Percentiles rank a stretch among this genome's conserved stretches.
Evolutionary conservation across 164 flowering plant species (phyloP).

Genomic region (Platanus orientalis): DNA sequence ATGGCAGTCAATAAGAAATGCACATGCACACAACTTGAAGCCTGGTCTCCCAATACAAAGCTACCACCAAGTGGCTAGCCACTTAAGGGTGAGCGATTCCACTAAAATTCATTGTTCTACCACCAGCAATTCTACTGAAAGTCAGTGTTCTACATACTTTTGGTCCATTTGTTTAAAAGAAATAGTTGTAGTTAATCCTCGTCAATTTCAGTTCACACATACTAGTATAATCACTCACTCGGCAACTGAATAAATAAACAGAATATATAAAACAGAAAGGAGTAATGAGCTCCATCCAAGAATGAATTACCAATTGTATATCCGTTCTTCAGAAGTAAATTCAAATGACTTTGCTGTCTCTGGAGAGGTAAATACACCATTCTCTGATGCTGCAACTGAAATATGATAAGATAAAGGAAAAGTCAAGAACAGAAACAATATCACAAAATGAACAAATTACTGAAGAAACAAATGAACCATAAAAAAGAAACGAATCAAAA

Average conservation of each 20-base stretch:
- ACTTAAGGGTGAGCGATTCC: too few relatives aligned
- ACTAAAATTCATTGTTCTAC: too few relatives aligned
- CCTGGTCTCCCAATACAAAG: too few relatives aligned
- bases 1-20: too few relatives aligned
- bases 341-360: conserved; percentile 71
- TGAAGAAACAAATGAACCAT: not conserved
- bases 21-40: too few relatives aligned
- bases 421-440: not conserved
- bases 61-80: too few relatives aligned
- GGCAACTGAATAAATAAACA: too few relatives aligned
- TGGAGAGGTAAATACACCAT: conserved; percentile 68
- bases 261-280: not conserved
- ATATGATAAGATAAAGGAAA: conserved; percentile 5
- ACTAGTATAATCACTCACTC: too few relatives aligned
- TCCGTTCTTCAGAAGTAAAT: conserved; percentile 74
- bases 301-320: conserved; percentile 71
- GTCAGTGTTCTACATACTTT: too few relatives aligned
- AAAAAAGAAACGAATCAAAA: too few relatives aligned
- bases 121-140: too few relatives aligned
- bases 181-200: not conserved
- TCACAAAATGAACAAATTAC: not conserved
- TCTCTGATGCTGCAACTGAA: conserved; percentile 48
- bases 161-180: not conserved
- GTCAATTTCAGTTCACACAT: not conserved
- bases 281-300: not conserved